These are phyloP conservation scores for Urostyla sp. DNA, from an alignment of 73 alveolate species.

Conservation along the genomic window DNA sequence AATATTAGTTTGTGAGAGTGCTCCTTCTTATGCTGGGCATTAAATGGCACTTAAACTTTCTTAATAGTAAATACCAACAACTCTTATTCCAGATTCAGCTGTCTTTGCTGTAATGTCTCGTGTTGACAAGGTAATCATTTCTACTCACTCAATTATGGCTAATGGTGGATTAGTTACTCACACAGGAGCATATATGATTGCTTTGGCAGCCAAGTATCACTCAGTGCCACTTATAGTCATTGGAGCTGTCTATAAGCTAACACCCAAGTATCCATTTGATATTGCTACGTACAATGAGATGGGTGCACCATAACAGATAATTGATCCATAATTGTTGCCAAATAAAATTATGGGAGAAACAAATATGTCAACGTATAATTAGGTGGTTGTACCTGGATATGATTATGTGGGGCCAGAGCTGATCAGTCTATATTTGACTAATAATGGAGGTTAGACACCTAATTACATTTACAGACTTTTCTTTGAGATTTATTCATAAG, in stretches of 20 bases:
- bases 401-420: conserved; percentile 97
- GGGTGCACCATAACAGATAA: conserved; percentile 83
- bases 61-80: conserved; percentile 72
- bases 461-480: conserved; percentile 87
- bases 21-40: conserved; percentile 80
- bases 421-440: conserved; percentile 87
- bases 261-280: conserved; percentile 94
- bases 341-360: conserved; percentile 71
- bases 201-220: conserved; percentile 87
- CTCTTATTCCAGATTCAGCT: conserved; percentile 84
- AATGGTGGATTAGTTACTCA: conserved; percentile 95
- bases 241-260: conserved; percentile 87
- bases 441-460: conserved; percentile 91
- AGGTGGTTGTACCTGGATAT: conserved; percentile 85
- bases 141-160: conserved; percentile 93
- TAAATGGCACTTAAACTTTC: conserved; percentile 82
- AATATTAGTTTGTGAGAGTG: conserved; percentile 86
- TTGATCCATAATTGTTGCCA: too few species aligned
- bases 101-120: conserved; percentile 88
- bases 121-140: conserved; percentile 90
- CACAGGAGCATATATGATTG: conserved; percentile 88
- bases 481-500: conserved; percentile 83
- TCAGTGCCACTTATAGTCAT: conserved; percentile 92
- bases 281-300: conserved; percentile 89
- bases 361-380: conserved; percentile 61